Base-by-base conservation (phyloP, 176 grass and related monocot genomes). In the Oryza longistaminata region DNA sequence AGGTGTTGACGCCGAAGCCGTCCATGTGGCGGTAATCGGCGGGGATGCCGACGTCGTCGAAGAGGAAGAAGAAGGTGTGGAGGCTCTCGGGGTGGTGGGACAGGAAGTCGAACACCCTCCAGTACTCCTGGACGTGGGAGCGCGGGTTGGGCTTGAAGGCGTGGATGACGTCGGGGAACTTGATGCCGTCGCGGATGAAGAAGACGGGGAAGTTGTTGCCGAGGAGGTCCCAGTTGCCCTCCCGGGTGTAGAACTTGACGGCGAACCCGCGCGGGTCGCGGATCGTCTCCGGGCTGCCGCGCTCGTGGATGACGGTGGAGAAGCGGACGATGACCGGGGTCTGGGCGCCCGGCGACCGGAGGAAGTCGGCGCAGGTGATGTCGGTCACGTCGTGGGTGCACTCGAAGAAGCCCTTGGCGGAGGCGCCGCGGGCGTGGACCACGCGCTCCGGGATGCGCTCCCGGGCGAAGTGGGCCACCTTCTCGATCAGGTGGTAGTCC, bases 11-110 rank as follows among this genome's bases (percentile, higher is more conserved):
- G 6, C 95, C 92, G 66, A 97, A 97, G 0, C 95, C 95, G 0
- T 97, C 86, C 95, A 97, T 97, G 88, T 97, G 95, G 31, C 95
- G 85, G 88, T 97, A 97, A 74, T 97, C 81, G 0, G 88, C 35
- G 1, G 95, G 95, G 10, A 97, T 87, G 11, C 95, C 95, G 22
- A 97, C 92, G 70, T 97, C 95, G 34, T 97, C 95, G 83, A 94
- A 97, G 74, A 97, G 92, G 90, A 97, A 97, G 92, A 92, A 94
- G 92, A 97, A 97, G 39, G 92, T 97, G 92, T 97, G 95, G 10
- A 97, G 86, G 81, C 88, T 91, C 92, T 97, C 95, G 0, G 95
- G 95, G 78, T 62, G 92, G 44, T 97, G 95, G 0, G 95, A 97
- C 0, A 97, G 12, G 62, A 89, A 97, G 62, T 97, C 95, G 66